Evolutionary conservation across 1,284 basidiomycete genomes (phyloP), one percentile per base, ranked within the genome.

Genomic region (Trametes versicolor): DNA sequence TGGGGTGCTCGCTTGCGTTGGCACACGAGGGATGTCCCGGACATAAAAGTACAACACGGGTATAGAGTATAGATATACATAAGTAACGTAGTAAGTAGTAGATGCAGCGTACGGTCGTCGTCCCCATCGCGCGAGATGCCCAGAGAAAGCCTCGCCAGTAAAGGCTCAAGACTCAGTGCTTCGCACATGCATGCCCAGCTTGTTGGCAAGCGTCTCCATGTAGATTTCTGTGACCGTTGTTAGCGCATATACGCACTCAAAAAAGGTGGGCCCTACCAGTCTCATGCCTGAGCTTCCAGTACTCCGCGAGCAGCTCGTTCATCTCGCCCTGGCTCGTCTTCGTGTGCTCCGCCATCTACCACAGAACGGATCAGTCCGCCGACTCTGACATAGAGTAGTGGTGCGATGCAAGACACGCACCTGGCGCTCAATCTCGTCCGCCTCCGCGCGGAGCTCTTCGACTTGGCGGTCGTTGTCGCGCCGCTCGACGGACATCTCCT

Each of bases 121-220:
- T 27, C 48, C 25, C 17, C 43, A n/a, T n/a, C 43, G 4, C 4
- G 39, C 19, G 39, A 41, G 10, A 41, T 41, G 13, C 19, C 45
- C 12, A 45, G 3, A 8, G 21, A 49, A 9, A 7, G n/a, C 48
- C 23, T 27, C 23, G 27, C 48, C 13, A 49, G 48, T 4, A 27
- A 4, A 49, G 9, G 50, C 32, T 68, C 58, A 75, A 21, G n/a
- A n/a, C n/a, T n/a, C n/a, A n/a, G 72, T 72, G 60, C 72, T 75
- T 39, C 71, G 71, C 21, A 76, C 75, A 34, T 75, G 75, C 73
- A 76, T 76, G 1, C 74, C 90, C 34, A 86, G 43, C 67, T 86
- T 85, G 75, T 91, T 90, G 4, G 91, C 89, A 19, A 93, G 79
- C 0, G 88, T 92, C 75, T 93, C 91, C 90, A 93, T 93, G 71